These are phyloP conservation scores for Trametes elegans DNA, from an alignment of 768 basidiomycete species.

Conservation along the genomic window DNA sequence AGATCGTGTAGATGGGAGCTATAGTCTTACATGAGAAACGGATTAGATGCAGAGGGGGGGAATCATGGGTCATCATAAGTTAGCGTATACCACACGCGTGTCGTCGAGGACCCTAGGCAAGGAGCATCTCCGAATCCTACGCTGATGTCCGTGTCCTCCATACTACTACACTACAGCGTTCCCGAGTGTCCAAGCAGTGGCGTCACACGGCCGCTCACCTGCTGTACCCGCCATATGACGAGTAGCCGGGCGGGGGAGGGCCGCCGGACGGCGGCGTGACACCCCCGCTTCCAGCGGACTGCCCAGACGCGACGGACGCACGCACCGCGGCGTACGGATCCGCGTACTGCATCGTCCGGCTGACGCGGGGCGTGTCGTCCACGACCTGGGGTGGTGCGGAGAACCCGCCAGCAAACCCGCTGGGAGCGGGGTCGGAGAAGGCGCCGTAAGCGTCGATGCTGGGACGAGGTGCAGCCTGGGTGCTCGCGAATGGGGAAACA, in stretches of 20 bases:
- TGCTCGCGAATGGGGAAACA: constrained; percentile 26
- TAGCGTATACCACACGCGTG: constrained; percentile 11
- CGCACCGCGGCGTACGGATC: constrained; percentile 83
- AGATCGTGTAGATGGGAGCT: constrained; percentile 17
- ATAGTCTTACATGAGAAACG: constrained; percentile 19
- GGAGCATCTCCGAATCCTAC: constrained; percentile 2
- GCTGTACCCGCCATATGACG: constrained; percentile 18
- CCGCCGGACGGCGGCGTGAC: constrained; percentile 12
- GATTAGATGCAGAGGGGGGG: constrained; percentile 12
- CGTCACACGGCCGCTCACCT: background rate
- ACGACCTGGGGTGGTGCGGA: constrained; percentile 27
- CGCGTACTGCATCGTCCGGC: constrained; percentile 92
- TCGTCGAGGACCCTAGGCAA: background rate
- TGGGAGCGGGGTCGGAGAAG: constrained; percentile 84
- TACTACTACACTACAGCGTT: constrained; percentile 1
- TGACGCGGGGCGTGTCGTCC: constrained; percentile 56
- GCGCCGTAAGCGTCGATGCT: constrained; percentile 90
- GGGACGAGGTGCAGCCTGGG: constrained; percentile 32
- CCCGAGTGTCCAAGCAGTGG: background rate
- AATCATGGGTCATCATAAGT: constrained; percentile 21
- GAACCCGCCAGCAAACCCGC: constrained; percentile 55
- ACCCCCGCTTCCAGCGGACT: background rate
- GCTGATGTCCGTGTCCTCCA: constrained; percentile 12
- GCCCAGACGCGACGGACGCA: constrained; percentile 34
- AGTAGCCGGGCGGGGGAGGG: constrained; percentile 17